Base-by-base conservation (phyloP, 1,284 basidiomycete genomes). In the Microbotryum silenes-acaulis region DNA sequence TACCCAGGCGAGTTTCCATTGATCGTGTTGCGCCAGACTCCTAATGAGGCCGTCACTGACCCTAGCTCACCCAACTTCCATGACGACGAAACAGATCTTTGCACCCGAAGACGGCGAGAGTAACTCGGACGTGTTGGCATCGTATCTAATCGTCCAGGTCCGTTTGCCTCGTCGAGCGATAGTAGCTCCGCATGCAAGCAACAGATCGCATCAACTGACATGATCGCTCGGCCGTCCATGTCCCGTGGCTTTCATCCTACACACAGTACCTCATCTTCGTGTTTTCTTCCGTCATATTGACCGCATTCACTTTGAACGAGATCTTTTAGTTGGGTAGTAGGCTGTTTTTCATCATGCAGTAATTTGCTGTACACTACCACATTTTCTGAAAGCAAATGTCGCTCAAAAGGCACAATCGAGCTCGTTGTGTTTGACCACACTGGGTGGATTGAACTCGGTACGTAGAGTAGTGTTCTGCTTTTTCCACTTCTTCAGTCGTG, bases 231-330 rank as follows among this genome's bases (percentile, higher is more conserved):
- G 1, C 31, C 31, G 6, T 14, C 53, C n/a, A 16, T 50, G 51
- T 46, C 50, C 2, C 29, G 52, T 20, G 37, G 42, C 6, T 12
- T 2, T 12, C 8, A 18, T 12, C 8, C 20, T 2, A 7, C 10
- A 2, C 5, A 51, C 56, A 69, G 63, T 69, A 69, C 49, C 20
- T 53, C 25, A 25, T 69, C 14, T 67, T 63, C 49, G 65, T 57
- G 5, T 23, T 69, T 27, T 60, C 65, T 12, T 61, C 56, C 8
- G 63, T 67, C 23, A 23, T 69, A 3, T 33, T 69, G 23, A 69
- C 67, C 1, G 66, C 64, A 1, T 53, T 66, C 14, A 60, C 67
- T 3, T 49, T 69, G 16, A 50, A 54, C 21, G 51, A 49, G 27
- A 57, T 68, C n/a, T 63, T 68, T 46, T 65, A 53, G 48, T 50